phyloP scores from a whole-genome alignment of 345 rosid genomes.

The Atalantia buxifolia region DNA sequence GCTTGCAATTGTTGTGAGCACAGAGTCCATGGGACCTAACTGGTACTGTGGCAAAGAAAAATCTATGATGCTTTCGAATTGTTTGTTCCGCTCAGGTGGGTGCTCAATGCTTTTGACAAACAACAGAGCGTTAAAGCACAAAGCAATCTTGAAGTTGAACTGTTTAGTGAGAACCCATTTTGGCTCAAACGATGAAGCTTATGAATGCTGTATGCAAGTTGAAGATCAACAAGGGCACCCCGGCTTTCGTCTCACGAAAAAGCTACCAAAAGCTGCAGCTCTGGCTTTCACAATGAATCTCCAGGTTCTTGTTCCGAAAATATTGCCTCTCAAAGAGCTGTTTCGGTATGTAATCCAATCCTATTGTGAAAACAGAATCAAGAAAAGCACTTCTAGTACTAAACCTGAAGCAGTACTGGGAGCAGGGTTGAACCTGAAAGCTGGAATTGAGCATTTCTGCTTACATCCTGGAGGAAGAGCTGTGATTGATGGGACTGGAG shows the following conservation, averaged over 20 bases:
- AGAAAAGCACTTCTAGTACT: background rate
- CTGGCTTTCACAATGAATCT: constrained; percentile 56
- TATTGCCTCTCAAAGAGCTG: constrained; percentile 48
- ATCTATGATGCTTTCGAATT: constrained; percentile 77
- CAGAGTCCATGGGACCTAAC: constrained; percentile 63
- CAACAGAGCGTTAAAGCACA: constrained; percentile 33
- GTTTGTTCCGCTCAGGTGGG: constrained; percentile 71
- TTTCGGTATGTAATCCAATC: constrained; percentile 24
- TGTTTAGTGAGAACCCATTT: constrained; percentile 46
- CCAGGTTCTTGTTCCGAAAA: constrained; percentile 47
- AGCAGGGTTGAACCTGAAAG: constrained; percentile 47
- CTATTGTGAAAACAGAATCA: constrained; percentile 13
- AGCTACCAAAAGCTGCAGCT: constrained; percentile 52
- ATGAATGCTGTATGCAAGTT: constrained; percentile 52
- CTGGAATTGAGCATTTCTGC: constrained; percentile 79
- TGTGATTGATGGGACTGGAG: constrained; percentile 65
- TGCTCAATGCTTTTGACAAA: constrained; percentile 71
- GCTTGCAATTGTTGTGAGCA: constrained; percentile 66
- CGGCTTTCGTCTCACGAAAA: constrained; percentile 52
- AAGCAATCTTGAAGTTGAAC: constrained; percentile 48
- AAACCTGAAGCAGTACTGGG: constrained; percentile 9
- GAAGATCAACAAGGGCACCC: constrained; percentile 53
- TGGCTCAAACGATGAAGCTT: constrained; percentile 61
- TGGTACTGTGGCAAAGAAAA: constrained; percentile 77
- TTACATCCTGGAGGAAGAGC: constrained; percentile 90